Evolutionary conservation across 2,329 filamentous ascomycete genomes (phyloP).

Genomic region (Plectosphaerella sp.): DNA sequence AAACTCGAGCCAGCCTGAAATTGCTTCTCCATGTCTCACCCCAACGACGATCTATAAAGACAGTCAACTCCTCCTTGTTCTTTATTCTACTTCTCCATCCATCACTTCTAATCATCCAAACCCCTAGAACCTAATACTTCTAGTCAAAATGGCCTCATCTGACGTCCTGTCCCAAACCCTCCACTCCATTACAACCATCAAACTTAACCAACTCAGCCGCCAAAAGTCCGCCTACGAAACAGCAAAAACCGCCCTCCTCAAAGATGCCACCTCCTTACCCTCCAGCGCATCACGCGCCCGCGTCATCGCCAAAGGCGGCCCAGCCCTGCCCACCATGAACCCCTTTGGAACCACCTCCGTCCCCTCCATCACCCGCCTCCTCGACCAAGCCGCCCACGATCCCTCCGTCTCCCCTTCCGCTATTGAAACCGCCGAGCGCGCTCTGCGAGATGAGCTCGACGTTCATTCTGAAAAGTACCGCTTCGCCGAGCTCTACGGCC

Average conservation of each 20-base stretch:
- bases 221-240: conserved; percentile 44
- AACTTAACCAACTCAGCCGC: conserved; percentile 51
- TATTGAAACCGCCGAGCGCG: conserved; percentile 39
- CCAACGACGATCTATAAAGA: not conserved
- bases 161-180: conserved; percentile 46
- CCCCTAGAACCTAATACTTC: not conserved
- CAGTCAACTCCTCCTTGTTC: not conserved
- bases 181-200: conserved; percentile 49
- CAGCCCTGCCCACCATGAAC: conserved; percentile 25
- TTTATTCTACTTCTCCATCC: not conserved
- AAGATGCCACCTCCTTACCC: conserved; percentile 17
- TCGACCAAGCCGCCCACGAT: conserved; percentile 49
- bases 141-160: conserved; percentile 25
- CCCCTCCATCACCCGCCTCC: conserved; percentile 39
- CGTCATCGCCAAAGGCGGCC: conserved; percentile 27
- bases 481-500: conserved; percentile 51
- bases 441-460: conserved; percentile 40
- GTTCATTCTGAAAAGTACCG: conserved; percentile 49
- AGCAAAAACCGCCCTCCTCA: conserved; percentile 35
- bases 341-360: conserved; percentile 20
- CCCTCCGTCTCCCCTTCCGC: conserved; percentile 42
- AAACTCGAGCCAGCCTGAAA: not conserved
- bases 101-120: not conserved
- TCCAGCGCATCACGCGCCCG: conserved; percentile 23
- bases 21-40: too few species aligned